phyloP scores from a whole-genome alignment of 495 filamentous ascomycete species.

The Rhizodiscina lignyota region DNA sequence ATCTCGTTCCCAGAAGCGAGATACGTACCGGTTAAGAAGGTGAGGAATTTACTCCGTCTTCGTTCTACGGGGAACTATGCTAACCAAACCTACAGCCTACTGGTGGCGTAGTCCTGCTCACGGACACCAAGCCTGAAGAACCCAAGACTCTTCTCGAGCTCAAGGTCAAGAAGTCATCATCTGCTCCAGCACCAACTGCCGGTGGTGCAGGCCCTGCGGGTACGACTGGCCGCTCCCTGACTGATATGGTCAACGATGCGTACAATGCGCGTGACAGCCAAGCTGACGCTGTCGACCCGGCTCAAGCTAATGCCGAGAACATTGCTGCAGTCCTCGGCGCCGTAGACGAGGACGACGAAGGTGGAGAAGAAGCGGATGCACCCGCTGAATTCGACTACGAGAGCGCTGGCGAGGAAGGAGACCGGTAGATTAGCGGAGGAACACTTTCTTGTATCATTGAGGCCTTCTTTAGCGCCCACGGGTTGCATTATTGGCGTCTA shows the following conservation, averaged over 20 bases:
- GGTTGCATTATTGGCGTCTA: too few relatives aligned
- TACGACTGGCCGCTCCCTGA: slow-evolving; percentile 27
- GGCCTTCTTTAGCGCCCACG: too few relatives aligned
- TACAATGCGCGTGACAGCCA: neutral
- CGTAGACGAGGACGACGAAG: slow-evolving; percentile 74
- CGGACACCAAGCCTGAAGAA: slow-evolving; percentile 70
- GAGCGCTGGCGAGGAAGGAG: too few relatives aligned
- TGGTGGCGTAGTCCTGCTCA: slow-evolving; percentile 76
- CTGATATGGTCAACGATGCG: slow-evolving; percentile 5
- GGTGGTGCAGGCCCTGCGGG: slow-evolving; percentile 20
- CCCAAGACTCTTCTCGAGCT: slow-evolving; percentile 67
- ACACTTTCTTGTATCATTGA: too few relatives aligned
- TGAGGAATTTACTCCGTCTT: slow-evolving; percentile 25
- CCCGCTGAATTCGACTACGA: slow-evolving; percentile 79
- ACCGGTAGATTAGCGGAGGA: too few relatives aligned
- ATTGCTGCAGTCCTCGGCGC: slow-evolving; percentile 69
- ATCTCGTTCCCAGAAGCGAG: slow-evolving; percentile 73
- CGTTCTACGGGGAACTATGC: slow-evolving; percentile 9
- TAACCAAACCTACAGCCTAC: slow-evolving; percentile 57
- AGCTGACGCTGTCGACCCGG: slow-evolving; percentile 1
- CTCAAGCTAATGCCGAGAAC: slow-evolving; percentile 33
- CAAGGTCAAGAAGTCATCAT: slow-evolving; percentile 61
- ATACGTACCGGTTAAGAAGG: slow-evolving; percentile 93
- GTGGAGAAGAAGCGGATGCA: slow-evolving; percentile 61
- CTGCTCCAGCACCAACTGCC: slow-evolving; percentile 23